These are phyloP conservation scores for Alloascoidea africana DNA, from an alignment of 805 yeast species.

Conservation along the genomic window DNA sequence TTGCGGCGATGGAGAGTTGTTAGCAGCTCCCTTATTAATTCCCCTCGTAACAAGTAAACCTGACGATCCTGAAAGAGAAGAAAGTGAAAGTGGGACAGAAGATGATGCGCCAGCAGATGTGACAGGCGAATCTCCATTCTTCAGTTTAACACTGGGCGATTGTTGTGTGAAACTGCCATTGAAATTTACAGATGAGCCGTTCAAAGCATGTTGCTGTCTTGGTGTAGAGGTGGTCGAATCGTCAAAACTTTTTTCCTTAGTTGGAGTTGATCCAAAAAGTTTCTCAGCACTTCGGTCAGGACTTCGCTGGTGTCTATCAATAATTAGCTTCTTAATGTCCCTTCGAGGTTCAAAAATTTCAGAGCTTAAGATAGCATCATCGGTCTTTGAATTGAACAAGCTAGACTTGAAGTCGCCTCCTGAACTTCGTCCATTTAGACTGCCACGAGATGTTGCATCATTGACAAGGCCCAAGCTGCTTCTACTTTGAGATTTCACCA, in stretches of 20 bases:
- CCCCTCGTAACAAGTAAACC: no score
- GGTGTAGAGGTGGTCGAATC: no score
- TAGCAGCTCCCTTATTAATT: background rate
- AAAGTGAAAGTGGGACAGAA: no score
- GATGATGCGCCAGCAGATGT: background rate
- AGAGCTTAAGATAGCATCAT: slow-evolving; percentile 54
- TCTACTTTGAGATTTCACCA: background rate
- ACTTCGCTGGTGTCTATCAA: slow-evolving; percentile 22
- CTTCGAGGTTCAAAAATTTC: slow-evolving; percentile 54
- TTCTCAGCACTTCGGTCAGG: slow-evolving; percentile 5
- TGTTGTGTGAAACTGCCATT: no score
- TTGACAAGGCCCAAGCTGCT: background rate
- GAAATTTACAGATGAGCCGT: no score
- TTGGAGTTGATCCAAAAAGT: slow-evolving; percentile 6
- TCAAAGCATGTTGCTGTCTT: no score
- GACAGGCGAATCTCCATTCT: background rate
- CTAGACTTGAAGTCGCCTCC: no score
- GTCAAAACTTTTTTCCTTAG: no score
- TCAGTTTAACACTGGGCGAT: background rate
- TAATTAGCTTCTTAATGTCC: slow-evolving; percentile 35
- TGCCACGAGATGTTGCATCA: background rate
- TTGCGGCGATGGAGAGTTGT: background rate
- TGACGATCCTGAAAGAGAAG: background rate
- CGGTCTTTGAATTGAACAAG: slow-evolving; percentile 22
- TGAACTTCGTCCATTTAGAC: no score